Conservation (phyloP, 2,329 filamentous ascomycete species). For the Rhytidhysteron rufulum region DNA sequence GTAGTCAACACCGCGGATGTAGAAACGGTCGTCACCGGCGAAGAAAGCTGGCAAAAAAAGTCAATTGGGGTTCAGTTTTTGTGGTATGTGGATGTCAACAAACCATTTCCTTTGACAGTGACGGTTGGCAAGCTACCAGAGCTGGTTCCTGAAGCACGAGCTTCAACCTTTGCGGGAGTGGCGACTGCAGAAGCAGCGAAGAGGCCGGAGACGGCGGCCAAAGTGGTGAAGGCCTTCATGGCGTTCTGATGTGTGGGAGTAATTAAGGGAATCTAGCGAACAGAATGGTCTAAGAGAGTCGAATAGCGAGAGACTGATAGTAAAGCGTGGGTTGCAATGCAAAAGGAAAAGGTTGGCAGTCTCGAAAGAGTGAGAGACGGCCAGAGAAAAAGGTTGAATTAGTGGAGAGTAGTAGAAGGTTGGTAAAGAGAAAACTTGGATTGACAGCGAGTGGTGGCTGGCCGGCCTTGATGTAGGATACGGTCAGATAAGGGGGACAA, state of each 20-base stretch:
- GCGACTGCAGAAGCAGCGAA: constrained; percentile 46
- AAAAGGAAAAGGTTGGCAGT: constrained; percentile 8
- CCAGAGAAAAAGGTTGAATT: constrained; percentile 5
- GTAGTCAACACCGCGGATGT: constrained; percentile 62
- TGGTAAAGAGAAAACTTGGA: constrained; percentile 7
- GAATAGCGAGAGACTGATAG: constrained; percentile 5
- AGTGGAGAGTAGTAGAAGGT: constrained; percentile 6
- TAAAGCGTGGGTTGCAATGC: constrained; percentile 1
- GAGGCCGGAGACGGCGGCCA: constrained; percentile 45
- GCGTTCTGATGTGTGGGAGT: constrained; percentile 9
- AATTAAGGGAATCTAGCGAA: not conserved
- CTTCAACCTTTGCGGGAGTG: constrained; percentile 32
- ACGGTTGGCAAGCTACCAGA: constrained; percentile 49
- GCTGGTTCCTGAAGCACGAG: constrained; percentile 37
- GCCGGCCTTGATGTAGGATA: constrained; percentile 8
- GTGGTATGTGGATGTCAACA: constrained; percentile 11
- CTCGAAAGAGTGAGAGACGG: constrained; percentile 4
- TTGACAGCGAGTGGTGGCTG: constrained; percentile 5
- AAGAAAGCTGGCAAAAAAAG: constrained; percentile 50
- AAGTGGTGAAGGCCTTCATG: constrained; percentile 52
- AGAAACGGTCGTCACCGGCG: constrained; percentile 58
- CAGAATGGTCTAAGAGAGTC: constrained; percentile 2
- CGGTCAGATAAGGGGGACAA: constrained; percentile 10
- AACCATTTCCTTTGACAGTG: constrained; percentile 60
- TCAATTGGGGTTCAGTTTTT: constrained; percentile 14